Base-by-base conservation (phyloP, 2,329 filamentous ascomycete species). In the Calonectria hongkongensis region DNA sequence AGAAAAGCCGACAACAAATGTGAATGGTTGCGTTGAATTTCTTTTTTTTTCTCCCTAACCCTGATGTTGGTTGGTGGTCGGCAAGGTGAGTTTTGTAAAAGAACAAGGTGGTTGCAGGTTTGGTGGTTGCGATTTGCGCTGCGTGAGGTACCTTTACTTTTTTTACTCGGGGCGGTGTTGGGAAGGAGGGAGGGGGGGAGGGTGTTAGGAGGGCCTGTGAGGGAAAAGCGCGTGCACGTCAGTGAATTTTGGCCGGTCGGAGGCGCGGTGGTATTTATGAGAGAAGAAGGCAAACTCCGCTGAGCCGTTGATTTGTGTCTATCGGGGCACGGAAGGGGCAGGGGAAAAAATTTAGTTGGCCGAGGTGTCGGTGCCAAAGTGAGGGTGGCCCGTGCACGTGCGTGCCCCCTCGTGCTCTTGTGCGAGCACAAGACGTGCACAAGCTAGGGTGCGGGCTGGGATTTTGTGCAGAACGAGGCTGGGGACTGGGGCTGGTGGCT, bases 241-340 rank as follows among this genome's bases (percentile, higher is more conserved):
- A 84, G 83, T 85, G 78, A 82, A 81, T 80, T 84, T 84, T 83
- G 80, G 76, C 83, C 81, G 83, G 83, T 83, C 80, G 85, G 84
- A 84, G 84, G 84, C 84, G 84, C 84, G 79, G 82, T 85, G 83
- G 82, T 86, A 86, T 86, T 86, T 86, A 86, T 86, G 84, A 86
- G 84, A 81, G 83, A 83, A 79, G 80, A 81, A 81, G 78, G 74
- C 78, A 81, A 82, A 78, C 75, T 80, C 80, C 79, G 80, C 76
- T 78, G 79, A 80, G 78, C 79, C 76, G 80, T 80, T 77, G 79
- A 83, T 80, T 82, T 85, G 82, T 79, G 68, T 78, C 78, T 85
- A 86, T 77, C 84, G 84, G 84, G 83, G 84, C 76, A 78, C 65
- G 76, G 75, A 80, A 80, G 75, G 79, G 79, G 78, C 77, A 78